Conservation (phyloP, 2,329 filamentous ascomycete species). For the Pochonia chlamydosporia region DNA sequence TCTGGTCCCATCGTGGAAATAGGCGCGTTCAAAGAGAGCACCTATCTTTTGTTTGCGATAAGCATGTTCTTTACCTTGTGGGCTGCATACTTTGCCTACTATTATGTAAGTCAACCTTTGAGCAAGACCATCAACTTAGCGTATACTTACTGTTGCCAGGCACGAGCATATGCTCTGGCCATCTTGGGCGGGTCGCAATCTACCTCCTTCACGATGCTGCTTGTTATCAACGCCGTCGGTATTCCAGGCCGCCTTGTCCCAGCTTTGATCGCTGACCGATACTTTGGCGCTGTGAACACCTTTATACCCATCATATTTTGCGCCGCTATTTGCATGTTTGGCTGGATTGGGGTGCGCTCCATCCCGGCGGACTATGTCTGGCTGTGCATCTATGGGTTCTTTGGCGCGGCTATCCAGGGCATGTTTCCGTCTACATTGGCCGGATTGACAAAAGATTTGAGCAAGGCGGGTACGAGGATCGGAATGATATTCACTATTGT, state of each 20-base stretch:
- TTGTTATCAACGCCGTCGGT: constrained; percentile 54
- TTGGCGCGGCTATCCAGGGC: constrained; percentile 57
- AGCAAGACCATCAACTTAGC: background rate
- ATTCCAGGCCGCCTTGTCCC: constrained; percentile 50
- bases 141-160: constrained; percentile 17
- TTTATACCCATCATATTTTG: constrained; percentile 45
- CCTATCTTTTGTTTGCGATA: constrained; percentile 32
- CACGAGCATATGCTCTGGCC: constrained; percentile 32
- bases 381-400: constrained; percentile 57
- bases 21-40: constrained; percentile 41
- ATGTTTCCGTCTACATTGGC: constrained; percentile 53
- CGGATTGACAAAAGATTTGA: constrained; percentile 44
- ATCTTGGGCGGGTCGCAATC: constrained; percentile 39
- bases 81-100: constrained; percentile 46
- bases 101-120: constrained; percentile 26
- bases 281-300: constrained; percentile 49
- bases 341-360: constrained; percentile 46
- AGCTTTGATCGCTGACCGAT: constrained; percentile 48
- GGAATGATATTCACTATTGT: constrained; percentile 56
- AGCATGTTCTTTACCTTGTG: constrained; percentile 37
- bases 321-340: constrained; percentile 37
- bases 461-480: constrained; percentile 49
- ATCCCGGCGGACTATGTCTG: constrained; percentile 46
- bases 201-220: constrained; percentile 50
- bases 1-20: constrained; percentile 45